Base-by-base conservation (phyloP, 768 basidiomycete species). In the Mycena vulgaris region DNA sequence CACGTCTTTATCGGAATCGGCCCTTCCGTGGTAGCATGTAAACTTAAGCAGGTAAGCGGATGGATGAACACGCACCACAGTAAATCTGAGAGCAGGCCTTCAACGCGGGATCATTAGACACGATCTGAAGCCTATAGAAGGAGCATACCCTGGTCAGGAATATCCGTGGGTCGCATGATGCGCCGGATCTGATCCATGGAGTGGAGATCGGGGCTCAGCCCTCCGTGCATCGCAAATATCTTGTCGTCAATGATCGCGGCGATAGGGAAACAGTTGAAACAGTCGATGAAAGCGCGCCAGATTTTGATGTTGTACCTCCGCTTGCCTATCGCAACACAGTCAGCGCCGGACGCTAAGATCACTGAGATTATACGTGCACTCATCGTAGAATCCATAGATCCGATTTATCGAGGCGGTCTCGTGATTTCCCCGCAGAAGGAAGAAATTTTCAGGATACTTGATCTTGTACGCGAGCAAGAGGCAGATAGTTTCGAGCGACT, bases 241-340 rank as follows among this genome's bases (percentile, higher is more conserved):
- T 98, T 98, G 84, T 98, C 97, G 84, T 98, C 97, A 80, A 99
- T 98, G 83, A 99, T 97, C 77, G 97, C 97, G 53, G 97, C 97
- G 81, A 99, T 97, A 45, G 97, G 97, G 74, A 98, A 86, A 81
- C 97, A 98, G 86, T 99, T 99, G 89, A 98, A 98, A 85, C 97
- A 98, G 81, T 99, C 97, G 70, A 97, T 99, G 83, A 99, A 99
- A 37, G 97, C 98, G 89, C 98, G 98, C 97, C 97, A 99, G 80
- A 98, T 89, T 83, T 99, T 99, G 90, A 99, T 98, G 87, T 98
- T 99, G 89, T 98, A 98, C 79, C 97, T 91, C 81, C 97, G 95
- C 88, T 99, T 99, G 89, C 97, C 97, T 99, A 79, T 37, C 14
- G 5, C 11, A n/a, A 47, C 23, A 6, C 25, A 14, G 10, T n/a